A percentile compares a stretch with the other conserved stretches of the same genome.
phyloP scores from a whole-genome alignment of 2,329 filamentous ascomycete genomes.

The Pyrenochaeta sp. region DNA sequence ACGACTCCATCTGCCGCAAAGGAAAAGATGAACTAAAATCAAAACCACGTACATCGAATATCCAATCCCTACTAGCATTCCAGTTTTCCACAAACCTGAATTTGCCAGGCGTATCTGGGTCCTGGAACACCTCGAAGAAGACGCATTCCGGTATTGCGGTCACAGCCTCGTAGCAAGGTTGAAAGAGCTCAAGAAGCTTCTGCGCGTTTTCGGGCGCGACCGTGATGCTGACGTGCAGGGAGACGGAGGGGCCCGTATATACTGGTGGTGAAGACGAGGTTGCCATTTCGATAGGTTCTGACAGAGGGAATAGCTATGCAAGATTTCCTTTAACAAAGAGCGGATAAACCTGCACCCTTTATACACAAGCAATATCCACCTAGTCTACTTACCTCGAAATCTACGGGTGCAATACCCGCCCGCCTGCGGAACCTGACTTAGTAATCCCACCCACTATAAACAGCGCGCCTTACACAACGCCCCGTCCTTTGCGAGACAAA shows the following conservation, averaged over 20 bases:
- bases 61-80: constrained; percentile 24
- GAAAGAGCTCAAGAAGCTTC: constrained; percentile 46
- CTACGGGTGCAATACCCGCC: too few relatives aligned
- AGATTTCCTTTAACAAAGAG: too few relatives aligned
- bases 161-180: constrained; percentile 51
- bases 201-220: constrained; percentile 35
- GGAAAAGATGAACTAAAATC: not conserved
- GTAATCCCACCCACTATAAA: too few relatives aligned
- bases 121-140: constrained; percentile 53
- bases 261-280: too few relatives aligned
- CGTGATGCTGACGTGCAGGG: constrained; percentile 27
- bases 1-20: not conserved
- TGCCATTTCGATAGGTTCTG: too few relatives aligned
- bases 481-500: too few relatives aligned
- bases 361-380: too few relatives aligned
- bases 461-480: too few relatives aligned
- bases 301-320: too few relatives aligned
- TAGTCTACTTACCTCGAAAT: too few relatives aligned
- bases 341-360: too few relatives aligned
- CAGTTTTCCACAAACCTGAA: constrained; percentile 28
- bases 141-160: constrained; percentile 53
- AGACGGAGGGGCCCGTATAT: constrained; percentile 8
- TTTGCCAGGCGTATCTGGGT: not conserved
- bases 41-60: constrained; percentile 21
- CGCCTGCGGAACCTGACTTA: too few relatives aligned